A percentile compares a stretch with the other conserved stretches of the same genome.
phyloP scores from a whole-genome alignment of 441 rosid species.

The Erysimum cheiri region DNA sequence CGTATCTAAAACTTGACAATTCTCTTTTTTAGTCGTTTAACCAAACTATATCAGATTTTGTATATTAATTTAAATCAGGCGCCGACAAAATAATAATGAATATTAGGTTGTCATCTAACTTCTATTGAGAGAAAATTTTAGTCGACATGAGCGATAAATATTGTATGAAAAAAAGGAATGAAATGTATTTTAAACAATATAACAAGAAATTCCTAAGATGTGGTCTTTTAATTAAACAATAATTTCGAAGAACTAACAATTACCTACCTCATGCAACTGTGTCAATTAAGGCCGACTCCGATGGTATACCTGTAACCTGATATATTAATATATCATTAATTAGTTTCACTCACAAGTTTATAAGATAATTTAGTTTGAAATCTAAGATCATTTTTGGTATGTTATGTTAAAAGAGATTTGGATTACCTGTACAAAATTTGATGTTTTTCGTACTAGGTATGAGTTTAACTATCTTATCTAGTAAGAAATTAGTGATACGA shows the following conservation, averaged over 20 bases:
- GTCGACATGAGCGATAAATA: neutral
- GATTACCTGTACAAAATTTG: neutral
- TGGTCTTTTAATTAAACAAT: slow-evolving; percentile 12
- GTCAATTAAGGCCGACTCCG: neutral
- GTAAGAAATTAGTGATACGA: neutral
- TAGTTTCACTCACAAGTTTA: neutral
- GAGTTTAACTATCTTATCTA: neutral
- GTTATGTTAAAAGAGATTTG: neutral
- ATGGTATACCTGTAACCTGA: neutral
- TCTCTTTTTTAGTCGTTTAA: neutral
- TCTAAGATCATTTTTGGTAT: neutral
- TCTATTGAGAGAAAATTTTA: neutral
- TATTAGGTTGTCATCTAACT: slow-evolving; percentile 29
- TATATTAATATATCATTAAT: neutral
- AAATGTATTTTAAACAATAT: neutral
- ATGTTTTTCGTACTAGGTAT: neutral
- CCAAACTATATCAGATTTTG: slow-evolving; percentile 5
- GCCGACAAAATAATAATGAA: slow-evolving; percentile 32
- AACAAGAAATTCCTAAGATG: neutral
- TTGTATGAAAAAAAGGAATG: neutral
- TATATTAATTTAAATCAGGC: slow-evolving; percentile 19
- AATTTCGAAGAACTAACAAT: neutral
- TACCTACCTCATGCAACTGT: neutral
- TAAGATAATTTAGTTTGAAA: neutral
- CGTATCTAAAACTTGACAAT: slow-evolving; percentile 1